Base-by-base conservation (phyloP, 1,284 basidiomycete species). In the Lentinula novae-zelandiae region DNA sequence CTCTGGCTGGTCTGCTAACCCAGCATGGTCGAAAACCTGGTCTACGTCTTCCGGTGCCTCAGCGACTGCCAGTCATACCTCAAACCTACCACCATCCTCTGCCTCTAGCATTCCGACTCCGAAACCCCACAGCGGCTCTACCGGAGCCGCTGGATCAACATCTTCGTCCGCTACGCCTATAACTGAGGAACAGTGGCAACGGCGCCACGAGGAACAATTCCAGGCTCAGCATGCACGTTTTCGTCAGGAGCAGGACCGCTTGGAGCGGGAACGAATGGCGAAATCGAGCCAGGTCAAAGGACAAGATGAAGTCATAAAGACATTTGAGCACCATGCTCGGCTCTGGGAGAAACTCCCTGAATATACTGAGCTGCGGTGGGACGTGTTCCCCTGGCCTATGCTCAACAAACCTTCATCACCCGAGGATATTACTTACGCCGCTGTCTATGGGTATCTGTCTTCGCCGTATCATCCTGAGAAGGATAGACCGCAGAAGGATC, bases 341-440 rank as follows among this genome's bases (percentile, higher is more conserved):
- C 80, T 80, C 58, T 89, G 87, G 87, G 70, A 72, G 40, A 75
- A 75, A 63, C 72, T 87, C 31, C 52, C 76, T 65, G 66, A 71
- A 4, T 66, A 70, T 54, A 66, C 67, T 33, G 71, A 75, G 62
- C 69, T 80, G 44, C 73, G 69, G 22, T 89, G 86, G 86, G 74
- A 79, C 40, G 78, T 79, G 64, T 83, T 91, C 66, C 89, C 89
- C 22, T 91, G 89, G 89, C 89, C 89, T 1, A 76, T 83, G 73
- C 75, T 89, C 67, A 82, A 76, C 69, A 74, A 74, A 48, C 84
- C 86, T 3, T 75, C 70, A 27, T 70, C 68, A 33, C 79, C 83
- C 8, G 86, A 87, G 44, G 86, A 87, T 4, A 75, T 91, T 64
- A 86, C 82, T 1, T 72, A 76, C 15, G 68, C 73, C 20, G 78